These are phyloP conservation scores for Yamadazyma mexicana DNA, from an alignment of 1,139 yeast genomes.

Conservation along the genomic window DNA sequence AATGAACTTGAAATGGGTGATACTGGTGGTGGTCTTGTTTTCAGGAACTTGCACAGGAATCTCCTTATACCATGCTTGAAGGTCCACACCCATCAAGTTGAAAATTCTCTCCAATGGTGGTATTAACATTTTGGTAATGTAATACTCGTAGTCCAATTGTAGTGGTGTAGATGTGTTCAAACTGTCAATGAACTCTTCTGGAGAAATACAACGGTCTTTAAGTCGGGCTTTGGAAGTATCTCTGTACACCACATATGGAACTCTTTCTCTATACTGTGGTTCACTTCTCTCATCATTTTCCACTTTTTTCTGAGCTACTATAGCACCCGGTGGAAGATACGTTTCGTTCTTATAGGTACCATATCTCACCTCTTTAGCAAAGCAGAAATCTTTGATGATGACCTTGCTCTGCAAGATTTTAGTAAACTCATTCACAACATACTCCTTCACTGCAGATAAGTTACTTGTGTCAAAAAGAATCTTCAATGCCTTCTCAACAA, in stretches of 20 bases:
- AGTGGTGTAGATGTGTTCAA: conserved; percentile 31
- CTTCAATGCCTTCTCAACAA: conserved; percentile 68
- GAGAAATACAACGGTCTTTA: conserved; percentile 78
- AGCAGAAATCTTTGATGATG: conserved; percentile 79
- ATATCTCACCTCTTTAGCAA: conserved; percentile 84
- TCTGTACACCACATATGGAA: conserved; percentile 77
- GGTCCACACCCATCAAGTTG: conserved; percentile 78
- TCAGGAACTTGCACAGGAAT: conserved; percentile 43
- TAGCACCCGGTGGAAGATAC: conserved; percentile 89
- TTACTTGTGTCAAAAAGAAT: conserved; percentile 73
- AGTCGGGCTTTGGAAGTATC: conserved; percentile 67
- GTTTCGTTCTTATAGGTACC: conserved; percentile 77
- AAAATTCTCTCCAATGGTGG: conserved; percentile 90
- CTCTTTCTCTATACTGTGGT: conserved; percentile 87
- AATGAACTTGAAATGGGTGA: conserved; percentile 17
- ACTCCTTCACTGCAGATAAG: conserved; percentile 65
- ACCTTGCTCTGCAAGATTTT: conserved; percentile 64
- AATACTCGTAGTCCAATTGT: conserved; percentile 76
- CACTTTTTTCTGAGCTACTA: conserved; percentile 63
- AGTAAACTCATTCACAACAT: conserved; percentile 62
- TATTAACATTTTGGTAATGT: conserved; percentile 75
- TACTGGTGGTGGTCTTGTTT: conserved; percentile 2
- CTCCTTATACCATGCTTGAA: conserved; percentile 74
- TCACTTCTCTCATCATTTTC: conserved; percentile 68
- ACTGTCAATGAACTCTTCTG: conserved; percentile 62